A percentile compares a stretch with the other conserved stretches of the same genome.
phyloP scores from a whole-genome alignment of 441 rosid species.

The Cnidoscolus chayamansa region DNA sequence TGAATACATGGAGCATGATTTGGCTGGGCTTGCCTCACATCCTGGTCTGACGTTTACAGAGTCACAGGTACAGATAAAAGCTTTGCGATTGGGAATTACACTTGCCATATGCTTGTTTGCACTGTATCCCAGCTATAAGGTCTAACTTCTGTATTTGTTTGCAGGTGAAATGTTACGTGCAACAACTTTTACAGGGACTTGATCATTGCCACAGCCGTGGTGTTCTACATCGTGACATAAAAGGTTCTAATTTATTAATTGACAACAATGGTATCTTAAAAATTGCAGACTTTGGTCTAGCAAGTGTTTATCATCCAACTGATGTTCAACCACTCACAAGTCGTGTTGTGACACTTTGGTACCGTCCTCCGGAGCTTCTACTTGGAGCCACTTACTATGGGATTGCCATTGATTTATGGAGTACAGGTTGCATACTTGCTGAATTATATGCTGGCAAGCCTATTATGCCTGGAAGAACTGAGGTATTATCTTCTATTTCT shows the following conservation, averaged over 20 bases:
- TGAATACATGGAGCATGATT: constrained; percentile 97
- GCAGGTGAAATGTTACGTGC: constrained; percentile 91
- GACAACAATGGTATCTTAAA: constrained; percentile 84
- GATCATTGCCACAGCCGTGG: constrained; percentile 92
- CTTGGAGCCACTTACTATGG: constrained; percentile 91
- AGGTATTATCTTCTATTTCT: constrained; percentile 42
- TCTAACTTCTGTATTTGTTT: constrained; percentile 20
- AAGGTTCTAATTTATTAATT: constrained; percentile 89
- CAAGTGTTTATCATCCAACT: constrained; percentile 71
- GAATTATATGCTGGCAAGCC: constrained; percentile 98
- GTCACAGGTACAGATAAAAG: constrained; percentile 50
- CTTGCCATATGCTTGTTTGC: not conserved
- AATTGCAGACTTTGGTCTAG: constrained; percentile 95
- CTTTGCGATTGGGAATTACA: not conserved
- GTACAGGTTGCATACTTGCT: constrained; percentile 92
- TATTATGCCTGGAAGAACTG: constrained; percentile 98
- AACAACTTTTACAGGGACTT: constrained; percentile 74
- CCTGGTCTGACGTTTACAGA: constrained; percentile 90
- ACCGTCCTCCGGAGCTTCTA: constrained; percentile 91
- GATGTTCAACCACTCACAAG: constrained; percentile 79
- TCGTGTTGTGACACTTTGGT: constrained; percentile 97
- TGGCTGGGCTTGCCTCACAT: constrained; percentile 91
- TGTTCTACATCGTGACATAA: constrained; percentile 88
- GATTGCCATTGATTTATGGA: constrained; percentile 93
- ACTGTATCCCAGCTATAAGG: not conserved